phyloP scores from a whole-genome alignment of 257 asterid species.

The Nicotiana paniculata region DNA sequence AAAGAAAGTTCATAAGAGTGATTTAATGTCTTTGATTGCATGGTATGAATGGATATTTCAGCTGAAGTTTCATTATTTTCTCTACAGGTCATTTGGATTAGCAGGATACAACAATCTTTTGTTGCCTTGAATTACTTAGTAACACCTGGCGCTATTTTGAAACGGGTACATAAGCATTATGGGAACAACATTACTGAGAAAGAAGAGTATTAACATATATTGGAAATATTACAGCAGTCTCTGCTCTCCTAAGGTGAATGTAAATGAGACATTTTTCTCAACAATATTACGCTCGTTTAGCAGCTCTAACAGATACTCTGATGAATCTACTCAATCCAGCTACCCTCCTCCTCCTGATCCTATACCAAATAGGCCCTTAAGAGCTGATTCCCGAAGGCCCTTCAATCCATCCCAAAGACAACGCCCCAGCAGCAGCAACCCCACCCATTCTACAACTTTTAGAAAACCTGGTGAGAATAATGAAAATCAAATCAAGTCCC shows the following conservation, averaged over 20 bases:
- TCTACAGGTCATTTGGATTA: background rate
- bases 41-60: background rate
- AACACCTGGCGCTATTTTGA: background rate
- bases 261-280: background rate
- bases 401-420: conserved; percentile 20
- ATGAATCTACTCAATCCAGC: background rate
- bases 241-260: background rate
- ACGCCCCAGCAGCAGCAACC: conserved; percentile 2
- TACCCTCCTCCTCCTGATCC: conserved; percentile 35
- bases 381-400: conserved; percentile 19
- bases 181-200: conserved; percentile 2
- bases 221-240: background rate
- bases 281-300: background rate
- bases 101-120: background rate
- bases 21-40: background rate
- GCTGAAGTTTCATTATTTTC: background rate
- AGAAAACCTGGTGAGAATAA: conserved; percentile 9
- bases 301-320: conserved; percentile 1
- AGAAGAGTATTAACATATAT: background rate
- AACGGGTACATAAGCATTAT: background rate
- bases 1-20: background rate
- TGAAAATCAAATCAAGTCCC: conserved; percentile 19
- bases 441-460: background rate
- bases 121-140: background rate
- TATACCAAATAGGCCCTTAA: conserved; percentile 45